Conservation (phyloP, 2,329 filamentous ascomycete genomes). For the Exophiala calicioides region DNA sequence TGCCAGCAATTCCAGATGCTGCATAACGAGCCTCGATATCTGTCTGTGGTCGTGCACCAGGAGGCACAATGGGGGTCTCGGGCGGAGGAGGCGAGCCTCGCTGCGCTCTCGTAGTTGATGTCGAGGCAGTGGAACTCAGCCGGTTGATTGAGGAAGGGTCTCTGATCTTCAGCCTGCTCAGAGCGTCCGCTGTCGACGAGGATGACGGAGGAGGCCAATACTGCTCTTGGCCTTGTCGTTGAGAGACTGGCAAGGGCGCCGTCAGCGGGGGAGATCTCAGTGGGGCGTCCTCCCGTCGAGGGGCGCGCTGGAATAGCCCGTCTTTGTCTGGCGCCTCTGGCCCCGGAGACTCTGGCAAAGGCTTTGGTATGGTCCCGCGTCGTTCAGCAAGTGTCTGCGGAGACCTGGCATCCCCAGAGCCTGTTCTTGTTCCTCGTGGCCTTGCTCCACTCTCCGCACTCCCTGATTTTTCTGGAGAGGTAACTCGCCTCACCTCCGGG, state of each 20-base stretch:
- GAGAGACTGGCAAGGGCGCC: constrained; percentile 54
- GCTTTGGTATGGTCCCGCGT: constrained; percentile 74
- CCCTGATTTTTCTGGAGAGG: constrained; percentile 28
- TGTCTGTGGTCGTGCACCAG: constrained; percentile 63
- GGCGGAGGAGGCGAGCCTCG: constrained; percentile 92
- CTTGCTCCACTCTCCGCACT: constrained; percentile 18
- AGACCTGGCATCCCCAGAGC: constrained; percentile 53
- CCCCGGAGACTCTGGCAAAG: constrained; percentile 78
- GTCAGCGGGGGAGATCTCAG: no score
- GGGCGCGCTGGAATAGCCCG: constrained; percentile 72
- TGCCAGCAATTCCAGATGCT: constrained; percentile 84
- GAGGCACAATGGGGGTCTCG: constrained; percentile 81
- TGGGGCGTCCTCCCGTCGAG: constrained; percentile 39
- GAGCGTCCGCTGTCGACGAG: constrained; percentile 28
- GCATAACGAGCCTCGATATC: constrained; percentile 92
- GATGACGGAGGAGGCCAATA: constrained; percentile 60
- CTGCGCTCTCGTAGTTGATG: constrained; percentile 86
- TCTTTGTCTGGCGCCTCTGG: constrained; percentile 74
- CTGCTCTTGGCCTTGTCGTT: constrained; percentile 64
- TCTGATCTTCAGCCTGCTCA: constrained; percentile 51
- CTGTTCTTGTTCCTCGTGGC: constrained; percentile 42
- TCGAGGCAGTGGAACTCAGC: constrained; percentile 81
- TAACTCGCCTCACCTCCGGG: constrained; percentile 41
- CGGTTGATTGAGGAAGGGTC: constrained; percentile 59
- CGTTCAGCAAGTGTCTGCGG: constrained; percentile 73